A percentile compares a stretch with the other conserved stretches of the same genome.
phyloP scores from a whole-genome alignment of 2,329 filamentous ascomycete species.

The Fusarium metavorans region DNA sequence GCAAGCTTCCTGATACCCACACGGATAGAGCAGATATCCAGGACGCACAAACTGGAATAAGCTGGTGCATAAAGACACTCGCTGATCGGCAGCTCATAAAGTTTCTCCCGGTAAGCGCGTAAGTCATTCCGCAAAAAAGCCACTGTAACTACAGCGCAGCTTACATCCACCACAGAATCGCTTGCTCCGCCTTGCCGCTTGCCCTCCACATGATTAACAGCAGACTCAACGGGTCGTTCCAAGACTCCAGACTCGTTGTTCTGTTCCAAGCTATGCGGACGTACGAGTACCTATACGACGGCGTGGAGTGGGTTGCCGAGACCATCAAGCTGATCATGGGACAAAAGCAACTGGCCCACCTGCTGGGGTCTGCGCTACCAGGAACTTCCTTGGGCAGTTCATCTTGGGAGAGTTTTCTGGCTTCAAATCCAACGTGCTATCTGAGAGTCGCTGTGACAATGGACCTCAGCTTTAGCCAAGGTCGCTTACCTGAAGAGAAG shows the following conservation, averaged over 20 bases:
- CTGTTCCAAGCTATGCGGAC: slow-evolving; percentile 55
- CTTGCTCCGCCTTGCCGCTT: neutral
- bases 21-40: slow-evolving; percentile 5
- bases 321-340: slow-evolving; percentile 58
- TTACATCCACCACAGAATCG: neutral
- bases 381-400: neutral
- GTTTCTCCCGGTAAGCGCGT: slow-evolving; percentile 31
- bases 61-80: neutral
- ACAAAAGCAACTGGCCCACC: slow-evolving; percentile 48
- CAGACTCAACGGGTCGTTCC: neutral
- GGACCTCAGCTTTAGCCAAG: slow-evolving; percentile 58
- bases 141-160: neutral
- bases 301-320: slow-evolving; percentile 59
- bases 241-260: neutral
- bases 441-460: slow-evolving; percentile 58
- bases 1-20: neutral
- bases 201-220: neutral
- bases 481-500: slow-evolving; percentile 53
- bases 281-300: slow-evolving; percentile 60
- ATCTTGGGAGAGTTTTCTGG: slow-evolving; percentile 56
- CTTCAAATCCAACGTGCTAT: slow-evolving; percentile 54
- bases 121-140: slow-evolving; percentile 30
- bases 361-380: slow-evolving; percentile 46
- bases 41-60: slow-evolving; percentile 21
- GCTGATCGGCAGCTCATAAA: neutral